These are phyloP conservation scores for Penicillium cosmopolitanum DNA, from an alignment of 495 filamentous ascomycete genomes.

Conservation along the genomic window DNA sequence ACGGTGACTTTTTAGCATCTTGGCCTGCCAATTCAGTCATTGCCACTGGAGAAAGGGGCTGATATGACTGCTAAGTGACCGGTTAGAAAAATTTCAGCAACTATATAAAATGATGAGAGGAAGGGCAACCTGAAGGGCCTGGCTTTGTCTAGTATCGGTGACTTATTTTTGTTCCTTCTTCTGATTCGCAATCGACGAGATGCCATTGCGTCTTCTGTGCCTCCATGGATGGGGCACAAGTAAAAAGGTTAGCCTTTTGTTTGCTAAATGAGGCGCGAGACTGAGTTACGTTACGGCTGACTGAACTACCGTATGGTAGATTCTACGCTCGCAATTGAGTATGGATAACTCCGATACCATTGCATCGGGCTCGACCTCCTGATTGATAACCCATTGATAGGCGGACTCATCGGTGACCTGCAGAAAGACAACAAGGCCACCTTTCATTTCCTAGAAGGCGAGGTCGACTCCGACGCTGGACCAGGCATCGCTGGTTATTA, in stretches of 20 bases:
- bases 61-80: slow-evolving; percentile 3
- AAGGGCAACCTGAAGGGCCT: background rate
- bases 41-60: background rate
- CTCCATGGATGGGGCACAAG: slow-evolving; percentile 40
- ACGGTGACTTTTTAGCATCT: slow-evolving; percentile 5
- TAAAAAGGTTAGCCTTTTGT: slow-evolving; percentile 24
- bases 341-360: slow-evolving; percentile 3
- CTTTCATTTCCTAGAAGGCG: slow-evolving; percentile 40
- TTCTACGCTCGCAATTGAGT: slow-evolving; percentile 35
- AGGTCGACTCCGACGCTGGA: slow-evolving; percentile 35
- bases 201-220: slow-evolving; percentile 35
- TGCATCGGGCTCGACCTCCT: background rate
- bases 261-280: background rate
- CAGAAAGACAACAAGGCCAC: slow-evolving; percentile 37
- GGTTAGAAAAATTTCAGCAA: background rate
- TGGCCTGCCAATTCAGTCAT: background rate
- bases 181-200: slow-evolving; percentile 7
- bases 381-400: slow-evolving; percentile 20
- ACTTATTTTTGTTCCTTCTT: slow-evolving; percentile 3
- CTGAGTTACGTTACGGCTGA: background rate
- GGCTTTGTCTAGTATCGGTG: background rate
- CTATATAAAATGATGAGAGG: slow-evolving; percentile 18
- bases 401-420: slow-evolving; percentile 31
- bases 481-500: slow-evolving; percentile 39
- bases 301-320: slow-evolving; percentile 15